These are phyloP conservation scores for Ascochyta koolunga DNA, from an alignment of 2,329 filamentous ascomycete genomes.

Conservation along the genomic window DNA sequence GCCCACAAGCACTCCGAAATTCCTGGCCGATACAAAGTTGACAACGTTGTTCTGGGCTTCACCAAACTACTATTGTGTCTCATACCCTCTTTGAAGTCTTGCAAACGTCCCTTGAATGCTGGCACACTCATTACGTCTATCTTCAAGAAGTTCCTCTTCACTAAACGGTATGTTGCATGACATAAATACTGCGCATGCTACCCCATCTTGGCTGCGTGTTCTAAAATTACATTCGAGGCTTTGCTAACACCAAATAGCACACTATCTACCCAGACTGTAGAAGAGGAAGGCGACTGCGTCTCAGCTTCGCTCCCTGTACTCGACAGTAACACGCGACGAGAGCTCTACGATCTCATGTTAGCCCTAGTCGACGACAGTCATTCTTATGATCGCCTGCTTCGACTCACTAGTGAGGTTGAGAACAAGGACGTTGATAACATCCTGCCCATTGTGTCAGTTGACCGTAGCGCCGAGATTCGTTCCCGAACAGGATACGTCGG, in stretches of 20 bases:
- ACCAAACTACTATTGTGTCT: conserved; percentile 49
- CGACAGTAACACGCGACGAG: conserved; percentile 43
- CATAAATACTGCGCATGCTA: background rate
- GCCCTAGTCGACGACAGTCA: conserved; percentile 40
- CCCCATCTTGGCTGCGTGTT: background rate
- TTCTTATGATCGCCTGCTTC: conserved; percentile 38
- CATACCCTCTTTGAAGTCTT: conserved; percentile 48
- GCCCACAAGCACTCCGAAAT: conserved; percentile 41
- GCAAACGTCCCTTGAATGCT: conserved; percentile 46
- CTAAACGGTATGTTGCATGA: conserved; percentile 22
- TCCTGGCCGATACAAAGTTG: conserved; percentile 44
- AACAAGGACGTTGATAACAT: conserved; percentile 58
- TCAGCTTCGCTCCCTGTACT: conserved; percentile 37
- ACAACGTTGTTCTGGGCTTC: conserved; percentile 48
- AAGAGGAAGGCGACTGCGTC: background rate
- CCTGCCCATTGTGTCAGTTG: conserved; percentile 61
- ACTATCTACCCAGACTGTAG: background rate
- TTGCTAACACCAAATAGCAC: background rate
- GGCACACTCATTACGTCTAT: conserved; percentile 37
- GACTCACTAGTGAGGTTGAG: conserved; percentile 29
- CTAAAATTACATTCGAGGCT: background rate
- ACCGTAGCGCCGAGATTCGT: conserved; percentile 71
- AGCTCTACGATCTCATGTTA: conserved; percentile 46
- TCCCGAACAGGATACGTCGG: conserved; percentile 84
- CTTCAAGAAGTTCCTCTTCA: conserved; percentile 47